Conservation (phyloP, 2,329 filamentous ascomycete genomes). For the Albifimbria verrucaria region DNA sequence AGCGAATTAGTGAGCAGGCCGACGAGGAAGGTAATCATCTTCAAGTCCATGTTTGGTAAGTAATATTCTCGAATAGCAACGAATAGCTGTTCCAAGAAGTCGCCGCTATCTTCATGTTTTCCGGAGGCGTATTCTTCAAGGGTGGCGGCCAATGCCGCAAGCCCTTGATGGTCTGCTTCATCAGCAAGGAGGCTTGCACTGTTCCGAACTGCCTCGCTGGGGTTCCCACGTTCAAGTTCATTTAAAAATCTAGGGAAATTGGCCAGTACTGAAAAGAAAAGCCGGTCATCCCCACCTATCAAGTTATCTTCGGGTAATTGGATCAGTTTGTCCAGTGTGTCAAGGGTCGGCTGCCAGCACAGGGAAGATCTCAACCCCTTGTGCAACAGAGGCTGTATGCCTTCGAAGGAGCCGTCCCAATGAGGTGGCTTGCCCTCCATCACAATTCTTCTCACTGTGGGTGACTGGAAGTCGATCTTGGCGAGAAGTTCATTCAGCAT, state of each 20-base stretch:
- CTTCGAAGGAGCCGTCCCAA: slow-evolving; percentile 89
- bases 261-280: slow-evolving; percentile 86
- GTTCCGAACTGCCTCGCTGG: slow-evolving; percentile 53
- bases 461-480: slow-evolving; percentile 76
- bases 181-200: slow-evolving; percentile 68
- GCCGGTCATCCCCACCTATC: slow-evolving; percentile 75
- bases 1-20: slow-evolving; percentile 85
- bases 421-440: slow-evolving; percentile 75
- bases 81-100: slow-evolving; percentile 74
- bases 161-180: slow-evolving; percentile 70
- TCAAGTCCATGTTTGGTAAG: slow-evolving; percentile 78
- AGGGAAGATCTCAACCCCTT: slow-evolving; percentile 87
- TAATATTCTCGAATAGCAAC: slow-evolving; percentile 73
- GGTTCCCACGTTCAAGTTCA: slow-evolving; percentile 64
- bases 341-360: slow-evolving; percentile 74
- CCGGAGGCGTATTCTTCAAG: slow-evolving; percentile 68
- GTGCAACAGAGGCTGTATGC: slow-evolving; percentile 80
- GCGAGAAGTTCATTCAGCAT: slow-evolving; percentile 86
- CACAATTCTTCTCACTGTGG: slow-evolving; percentile 65
- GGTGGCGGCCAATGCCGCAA: slow-evolving; percentile 63
- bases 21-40: slow-evolving; percentile 84
- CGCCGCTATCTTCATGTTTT: slow-evolving; percentile 64
- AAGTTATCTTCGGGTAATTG: slow-evolving; percentile 75
- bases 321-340: slow-evolving; percentile 74
- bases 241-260: slow-evolving; percentile 85